Percentiles rank a stretch among this genome's conserved stretches.
Conservation (phyloP, 192 early-diverging fungal genomes). For the Umbelopsis sp. region DNA sequence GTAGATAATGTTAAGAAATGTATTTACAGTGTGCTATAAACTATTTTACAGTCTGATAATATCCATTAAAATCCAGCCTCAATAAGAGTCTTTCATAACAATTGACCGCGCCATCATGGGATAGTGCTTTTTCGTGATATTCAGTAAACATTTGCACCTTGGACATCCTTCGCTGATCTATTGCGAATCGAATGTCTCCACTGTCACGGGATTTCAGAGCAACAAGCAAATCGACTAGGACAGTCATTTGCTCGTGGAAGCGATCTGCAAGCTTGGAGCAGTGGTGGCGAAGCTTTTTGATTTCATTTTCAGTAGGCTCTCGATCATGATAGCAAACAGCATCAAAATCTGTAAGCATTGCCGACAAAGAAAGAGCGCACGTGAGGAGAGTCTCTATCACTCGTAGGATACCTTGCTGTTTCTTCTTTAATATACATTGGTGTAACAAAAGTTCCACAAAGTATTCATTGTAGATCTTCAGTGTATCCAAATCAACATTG, state of each 20-base stretch:
- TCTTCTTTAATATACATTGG: slow-evolving; percentile 48
- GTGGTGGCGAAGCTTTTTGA: background rate
- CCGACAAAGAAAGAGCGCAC: background rate
- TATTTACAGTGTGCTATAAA: slow-evolving; percentile 8
- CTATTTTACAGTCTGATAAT: slow-evolving; percentile 11
- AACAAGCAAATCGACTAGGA: background rate
- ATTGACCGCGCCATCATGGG: slow-evolving; percentile 3
- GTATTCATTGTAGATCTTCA: slow-evolving; percentile 48
- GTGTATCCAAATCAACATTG: slow-evolving; percentile 42
- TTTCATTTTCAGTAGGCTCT: slow-evolving; percentile 4
- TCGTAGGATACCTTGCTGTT: slow-evolving; percentile 45
- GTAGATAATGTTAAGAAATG: background rate
- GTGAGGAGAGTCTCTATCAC: slow-evolving; percentile 17
- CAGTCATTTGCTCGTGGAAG: background rate
- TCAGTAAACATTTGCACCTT: background rate
- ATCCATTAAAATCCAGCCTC: slow-evolving; percentile 15
- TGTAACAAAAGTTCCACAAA: slow-evolving; percentile 49
- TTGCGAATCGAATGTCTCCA: slow-evolving; percentile 5
- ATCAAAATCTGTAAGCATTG: slow-evolving; percentile 7
- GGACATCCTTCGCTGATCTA: slow-evolving; percentile 3
- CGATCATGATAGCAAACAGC: slow-evolving; percentile 7
- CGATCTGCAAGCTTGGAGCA: background rate
- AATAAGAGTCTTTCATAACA: slow-evolving; percentile 7
- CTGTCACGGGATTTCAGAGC: background rate
- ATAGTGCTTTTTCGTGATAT: background rate